Conservation (phyloP, 139 green algal genomes). For the Auxenochlorella pyrenoidosa region DNA sequence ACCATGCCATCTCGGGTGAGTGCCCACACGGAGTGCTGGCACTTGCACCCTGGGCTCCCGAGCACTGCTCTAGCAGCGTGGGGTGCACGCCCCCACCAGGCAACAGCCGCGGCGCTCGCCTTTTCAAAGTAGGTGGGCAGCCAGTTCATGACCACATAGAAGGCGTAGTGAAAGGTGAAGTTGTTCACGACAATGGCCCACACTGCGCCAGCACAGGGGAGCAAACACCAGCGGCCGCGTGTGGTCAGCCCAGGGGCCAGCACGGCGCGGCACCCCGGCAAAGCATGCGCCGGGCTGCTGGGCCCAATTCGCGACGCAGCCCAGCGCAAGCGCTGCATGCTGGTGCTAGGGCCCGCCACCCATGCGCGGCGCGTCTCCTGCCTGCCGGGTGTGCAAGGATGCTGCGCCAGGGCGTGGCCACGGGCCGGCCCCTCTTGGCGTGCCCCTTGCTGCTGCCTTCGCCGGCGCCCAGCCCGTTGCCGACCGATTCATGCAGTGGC, state of each 20-base stretch:
- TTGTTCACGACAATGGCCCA: constrained; percentile 98
- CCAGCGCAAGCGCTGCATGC: no score
- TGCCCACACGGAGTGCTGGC: no score
- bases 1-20: no score
- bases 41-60: no score
- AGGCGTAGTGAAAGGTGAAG: constrained; percentile 98
- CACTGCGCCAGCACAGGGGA: constrained; percentile 80
- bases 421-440: constrained; percentile 52
- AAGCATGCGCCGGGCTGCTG: no score
- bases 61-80: no score
- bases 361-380: no score
- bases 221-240: no score
- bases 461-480: constrained; percentile 27
- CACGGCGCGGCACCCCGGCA: no score
- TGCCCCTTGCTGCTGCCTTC: constrained; percentile 19
- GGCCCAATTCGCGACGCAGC: no score
- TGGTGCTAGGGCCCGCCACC: no score
- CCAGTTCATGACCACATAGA: constrained; percentile 99
- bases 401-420: constrained; percentile 66
- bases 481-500: constrained; percentile 6
- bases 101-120: constrained; percentile 14
- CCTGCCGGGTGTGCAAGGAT: constrained; percentile 74
- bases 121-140: constrained; percentile 97
- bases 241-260: not conserved
- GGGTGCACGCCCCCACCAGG: not conserved